Conservation (phyloP, 139 green algal genomes). For the Chloropicon primus region DNA sequence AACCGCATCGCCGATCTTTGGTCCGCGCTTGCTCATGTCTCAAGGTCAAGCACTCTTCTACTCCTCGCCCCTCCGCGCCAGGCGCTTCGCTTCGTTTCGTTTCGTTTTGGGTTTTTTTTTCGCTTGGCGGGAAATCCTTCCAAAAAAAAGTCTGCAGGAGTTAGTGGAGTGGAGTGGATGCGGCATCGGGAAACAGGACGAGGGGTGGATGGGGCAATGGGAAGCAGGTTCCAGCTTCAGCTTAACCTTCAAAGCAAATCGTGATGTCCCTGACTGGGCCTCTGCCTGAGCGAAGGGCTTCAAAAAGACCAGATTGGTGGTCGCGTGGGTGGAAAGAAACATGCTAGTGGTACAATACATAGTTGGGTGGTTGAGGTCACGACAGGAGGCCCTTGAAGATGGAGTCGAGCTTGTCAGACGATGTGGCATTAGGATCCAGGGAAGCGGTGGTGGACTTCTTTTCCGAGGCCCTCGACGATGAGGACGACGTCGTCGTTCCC, state of each 20-base stretch:
- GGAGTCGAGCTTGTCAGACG: background rate
- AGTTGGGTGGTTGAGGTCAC: background rate
- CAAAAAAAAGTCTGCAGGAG: background rate
- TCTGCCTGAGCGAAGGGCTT: no score
- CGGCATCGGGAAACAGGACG: no score
- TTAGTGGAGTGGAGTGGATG: no score
- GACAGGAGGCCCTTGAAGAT: background rate
- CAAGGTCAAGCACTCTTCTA: background rate
- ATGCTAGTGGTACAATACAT: background rate
- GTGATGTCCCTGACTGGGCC: no score
- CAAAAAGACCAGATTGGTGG: no score
- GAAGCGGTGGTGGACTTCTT: background rate
- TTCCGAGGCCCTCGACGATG: background rate
- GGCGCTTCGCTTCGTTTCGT: background rate
- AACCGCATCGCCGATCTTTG: constrained; percentile 62
- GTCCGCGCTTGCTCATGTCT: constrained; percentile 35
- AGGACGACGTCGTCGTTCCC: no score
- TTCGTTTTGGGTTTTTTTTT: no score
- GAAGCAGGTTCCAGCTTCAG: no score
- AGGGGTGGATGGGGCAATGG: no score
- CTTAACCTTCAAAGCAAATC: no score
- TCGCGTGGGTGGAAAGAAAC: no score
- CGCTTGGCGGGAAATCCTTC: no score
- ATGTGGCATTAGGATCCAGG: background rate
- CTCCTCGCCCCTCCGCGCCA: background rate